phyloP scores from a whole-genome alignment of 352 stramenopile genomes.

The Globisporangium cystogenes region DNA sequence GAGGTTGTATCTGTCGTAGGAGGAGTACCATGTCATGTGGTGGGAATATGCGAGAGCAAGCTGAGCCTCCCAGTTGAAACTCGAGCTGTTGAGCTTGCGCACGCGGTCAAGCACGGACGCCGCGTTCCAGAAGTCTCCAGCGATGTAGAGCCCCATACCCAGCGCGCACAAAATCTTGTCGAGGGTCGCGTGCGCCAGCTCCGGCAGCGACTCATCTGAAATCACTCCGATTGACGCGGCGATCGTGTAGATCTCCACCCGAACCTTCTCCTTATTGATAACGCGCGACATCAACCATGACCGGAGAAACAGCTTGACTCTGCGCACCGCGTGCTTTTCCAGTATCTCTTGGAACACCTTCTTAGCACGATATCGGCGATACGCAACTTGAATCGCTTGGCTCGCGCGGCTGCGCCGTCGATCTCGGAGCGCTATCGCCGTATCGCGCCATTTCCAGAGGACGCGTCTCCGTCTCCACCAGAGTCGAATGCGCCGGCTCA shows the following conservation, averaged over 20 bases:
- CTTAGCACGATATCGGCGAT: slow-evolving; percentile 22
- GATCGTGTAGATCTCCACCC: slow-evolving; percentile 20
- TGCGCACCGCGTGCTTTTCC: slow-evolving; percentile 31
- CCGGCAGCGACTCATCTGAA: slow-evolving; percentile 1
- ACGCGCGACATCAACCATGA: slow-evolving; percentile 43
- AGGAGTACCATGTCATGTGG: slow-evolving; percentile 62
- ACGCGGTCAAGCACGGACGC: slow-evolving; percentile 41
- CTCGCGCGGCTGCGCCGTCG: slow-evolving; percentile 20
- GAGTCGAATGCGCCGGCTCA: slow-evolving; percentile 32
- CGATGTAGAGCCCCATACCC: slow-evolving; percentile 33
- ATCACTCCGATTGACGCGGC: slow-evolving; percentile 4
- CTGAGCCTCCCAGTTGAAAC: slow-evolving; percentile 2
- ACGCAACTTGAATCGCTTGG: slow-evolving; percentile 41
- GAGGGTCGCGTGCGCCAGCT: slow-evolving; percentile 16
- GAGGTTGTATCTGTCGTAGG: slow-evolving; percentile 49
- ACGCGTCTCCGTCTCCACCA: slow-evolving; percentile 36
- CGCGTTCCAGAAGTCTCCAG: slow-evolving; percentile 54
- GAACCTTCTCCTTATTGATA: slow-evolving; percentile 33
- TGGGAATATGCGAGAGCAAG: slow-evolving; percentile 53
- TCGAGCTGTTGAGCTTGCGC: slow-evolving; percentile 2
- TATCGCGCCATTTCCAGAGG: slow-evolving; percentile 20
- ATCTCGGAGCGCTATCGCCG: slow-evolving; percentile 7
- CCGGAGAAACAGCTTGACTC: slow-evolving; percentile 24
- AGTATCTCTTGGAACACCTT: slow-evolving; percentile 20
- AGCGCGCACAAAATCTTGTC: slow-evolving; percentile 28